Evolutionary conservation across 2,329 filamentous ascomycete genomes (phyloP), one percentile per base, ranked within the genome.

Genomic region (Diaporthe nobilis): DNA sequence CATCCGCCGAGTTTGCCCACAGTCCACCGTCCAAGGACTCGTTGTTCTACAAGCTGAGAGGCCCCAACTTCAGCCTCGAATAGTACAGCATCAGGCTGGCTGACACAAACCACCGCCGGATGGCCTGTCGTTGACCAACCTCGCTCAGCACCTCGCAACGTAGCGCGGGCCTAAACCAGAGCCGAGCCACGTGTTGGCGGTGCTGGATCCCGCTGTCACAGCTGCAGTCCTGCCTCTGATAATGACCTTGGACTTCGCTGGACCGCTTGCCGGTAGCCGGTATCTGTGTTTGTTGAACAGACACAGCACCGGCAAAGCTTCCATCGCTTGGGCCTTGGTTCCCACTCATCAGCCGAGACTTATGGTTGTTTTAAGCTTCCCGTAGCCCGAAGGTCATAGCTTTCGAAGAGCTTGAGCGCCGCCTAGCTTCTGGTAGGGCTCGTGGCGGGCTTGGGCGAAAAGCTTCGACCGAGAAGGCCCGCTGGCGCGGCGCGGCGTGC

Each of bases 161-260:
- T 72, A 49, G 61, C 28, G 73, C 67, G 49, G 67, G 13, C 44
- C 61, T 49, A 61, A 49, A 55, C 22, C 47, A 76, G 37, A 25
- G 17, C 34, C 63, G 25, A 53, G 71, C 74, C 74, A 76, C 74
- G 71, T 76, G 63, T 73, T 55, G 58, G 17, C n/a, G 42, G 55
- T 47, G 71, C 55, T 76, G 74, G 63, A 47, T 63, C 53, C 74
- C 71, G 31, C 58, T 68, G 67, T 60, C 72, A 68, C n/a, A 47
- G 31, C 44, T 75, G 72, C 67, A 65, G 34, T 58, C 37, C 60
- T 61, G 34, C 58, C 60, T 34, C 57, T 73, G 70, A 47, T 53
- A 44, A 31, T 31, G 44, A 15, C 20, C n/a, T 39, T 42, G 5
- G 31, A 67, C 37, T 44, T 5, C n/a, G 44, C 58, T 15, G 28